Base-by-base conservation (phyloP, 306 rosid genomes). In the Alnus rubra region DNA sequence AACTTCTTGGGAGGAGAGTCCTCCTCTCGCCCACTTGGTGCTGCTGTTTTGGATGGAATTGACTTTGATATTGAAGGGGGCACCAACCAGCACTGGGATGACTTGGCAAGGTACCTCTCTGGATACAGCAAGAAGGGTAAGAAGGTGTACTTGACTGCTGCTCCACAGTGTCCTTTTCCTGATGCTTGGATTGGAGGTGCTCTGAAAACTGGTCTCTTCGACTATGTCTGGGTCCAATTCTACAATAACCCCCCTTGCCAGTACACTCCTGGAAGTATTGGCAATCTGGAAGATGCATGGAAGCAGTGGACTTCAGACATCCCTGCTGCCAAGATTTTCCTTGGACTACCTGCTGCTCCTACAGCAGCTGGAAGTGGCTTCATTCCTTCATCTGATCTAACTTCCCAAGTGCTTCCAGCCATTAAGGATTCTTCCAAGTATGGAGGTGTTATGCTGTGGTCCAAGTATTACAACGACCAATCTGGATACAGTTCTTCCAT, bases 1-100 rank as follows among this genome's bases (percentile, higher is more conserved):
- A 81, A 81, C 39, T 79, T 79, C 64, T 52, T 79, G 5, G 78
- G 78, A 7, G 77, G 82, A 31, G 15, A 18, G 6, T 79, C 82
- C 0, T 33, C 13, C 11, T 79, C 82, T 1, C 82, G 82, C 7
- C 77, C 82, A 0, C 63, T 79, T 0, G 76, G 50, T 14, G 68
- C 50, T 45, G 74, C 58, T 9, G 35, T 81, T 58, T 28, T 76
- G 3, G 84, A 70, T 45, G 77, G 84, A 15, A 73, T 81, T 1
- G 80, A 81, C 50, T 76, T 81, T 0, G 72, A 64, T 9, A 76
- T 76, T 14, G 74, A 59, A 35, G 37, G 55, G 33, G 73, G 74
- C 42, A 71, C 75, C 51, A 67, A 39, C 6, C 76, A 75, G 9
- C 15, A 81, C 18, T 69, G 77, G 80, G 69, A 42, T 31, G 16